Conservation (phyloP, 75 land plant genomes). For the Cryptomeria japonica region DNA sequence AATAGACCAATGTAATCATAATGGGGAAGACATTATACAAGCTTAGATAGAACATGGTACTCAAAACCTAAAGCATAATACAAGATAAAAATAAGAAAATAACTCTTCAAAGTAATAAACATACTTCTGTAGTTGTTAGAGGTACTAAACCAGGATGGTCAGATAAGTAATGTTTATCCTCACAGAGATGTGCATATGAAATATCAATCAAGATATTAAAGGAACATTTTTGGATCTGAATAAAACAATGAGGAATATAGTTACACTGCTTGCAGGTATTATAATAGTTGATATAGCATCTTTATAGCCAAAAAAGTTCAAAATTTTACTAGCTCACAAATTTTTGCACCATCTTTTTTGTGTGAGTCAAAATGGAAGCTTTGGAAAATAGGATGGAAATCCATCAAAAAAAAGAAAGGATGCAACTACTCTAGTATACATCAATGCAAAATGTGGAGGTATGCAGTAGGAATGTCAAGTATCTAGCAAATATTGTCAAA, state of each 20-base stretch:
- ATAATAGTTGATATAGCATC: not conserved
- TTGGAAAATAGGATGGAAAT: no score
- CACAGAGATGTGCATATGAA: constrained; percentile 65
- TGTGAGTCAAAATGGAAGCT: no score
- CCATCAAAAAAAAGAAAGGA: no score
- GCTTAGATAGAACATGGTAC: not conserved
- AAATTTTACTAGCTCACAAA: constrained; percentile 20
- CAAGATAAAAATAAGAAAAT: not conserved
- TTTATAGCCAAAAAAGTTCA: not conserved
- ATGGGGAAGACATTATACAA: not conserved
- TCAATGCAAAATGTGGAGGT: no score
- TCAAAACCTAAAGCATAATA: not conserved
- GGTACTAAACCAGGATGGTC: constrained; percentile 76
- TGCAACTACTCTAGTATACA: no score
- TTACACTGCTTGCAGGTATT: not conserved
- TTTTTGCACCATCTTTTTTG: no score
- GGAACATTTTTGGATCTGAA: not conserved
- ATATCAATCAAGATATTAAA: not conserved
- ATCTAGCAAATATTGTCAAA: no score
- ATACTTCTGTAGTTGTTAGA: constrained; percentile 71
- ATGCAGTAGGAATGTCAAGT: no score
- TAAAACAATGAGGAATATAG: not conserved
- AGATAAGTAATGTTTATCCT: constrained; percentile 64
- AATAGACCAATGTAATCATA: not conserved
- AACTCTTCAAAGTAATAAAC: not conserved